A percentile compares a stretch with the other conserved stretches of the same genome.
phyloP scores from a whole-genome alignment of 495 filamentous ascomycete genomes.

The Neurospora africana region DNA sequence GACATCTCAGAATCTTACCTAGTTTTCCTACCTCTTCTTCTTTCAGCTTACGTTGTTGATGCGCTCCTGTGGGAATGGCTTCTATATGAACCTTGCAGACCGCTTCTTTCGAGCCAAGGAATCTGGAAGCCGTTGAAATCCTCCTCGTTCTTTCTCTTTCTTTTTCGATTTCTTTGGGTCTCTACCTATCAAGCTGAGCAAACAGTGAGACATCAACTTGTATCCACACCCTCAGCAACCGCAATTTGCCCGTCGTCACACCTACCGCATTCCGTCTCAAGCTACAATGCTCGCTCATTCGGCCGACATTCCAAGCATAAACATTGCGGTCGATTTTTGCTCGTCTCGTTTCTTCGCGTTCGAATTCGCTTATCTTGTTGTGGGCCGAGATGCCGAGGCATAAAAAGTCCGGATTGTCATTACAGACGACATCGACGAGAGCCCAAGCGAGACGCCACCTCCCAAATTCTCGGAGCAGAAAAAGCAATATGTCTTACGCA shows the following conservation, averaged over 20 bases:
- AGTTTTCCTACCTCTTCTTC: background rate
- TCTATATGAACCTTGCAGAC: background rate
- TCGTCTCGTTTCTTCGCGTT: background rate
- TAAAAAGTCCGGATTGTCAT: background rate
- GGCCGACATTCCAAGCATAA: background rate
- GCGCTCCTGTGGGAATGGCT: background rate
- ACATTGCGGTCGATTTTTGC: background rate
- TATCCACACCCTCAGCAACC: background rate
- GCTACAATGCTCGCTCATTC: background rate
- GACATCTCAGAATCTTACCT: background rate
- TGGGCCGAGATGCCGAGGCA: background rate
- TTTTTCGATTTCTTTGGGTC: background rate
- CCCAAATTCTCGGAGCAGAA: background rate
- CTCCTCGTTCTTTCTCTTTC: background rate
- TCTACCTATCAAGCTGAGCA: background rate
- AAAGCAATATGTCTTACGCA: background rate
- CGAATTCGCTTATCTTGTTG: background rate
- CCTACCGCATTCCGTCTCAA: background rate
- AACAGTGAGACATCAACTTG: background rate
- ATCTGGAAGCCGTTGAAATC: background rate
- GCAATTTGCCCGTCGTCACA: background rate
- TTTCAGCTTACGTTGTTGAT: background rate
- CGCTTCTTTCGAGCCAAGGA: background rate
- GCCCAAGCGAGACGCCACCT: background rate
- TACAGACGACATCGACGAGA: background rate